These are phyloP conservation scores for Circinella minor DNA, from an alignment of 371 early-diverging fungal species.

Conservation along the genomic window DNA sequence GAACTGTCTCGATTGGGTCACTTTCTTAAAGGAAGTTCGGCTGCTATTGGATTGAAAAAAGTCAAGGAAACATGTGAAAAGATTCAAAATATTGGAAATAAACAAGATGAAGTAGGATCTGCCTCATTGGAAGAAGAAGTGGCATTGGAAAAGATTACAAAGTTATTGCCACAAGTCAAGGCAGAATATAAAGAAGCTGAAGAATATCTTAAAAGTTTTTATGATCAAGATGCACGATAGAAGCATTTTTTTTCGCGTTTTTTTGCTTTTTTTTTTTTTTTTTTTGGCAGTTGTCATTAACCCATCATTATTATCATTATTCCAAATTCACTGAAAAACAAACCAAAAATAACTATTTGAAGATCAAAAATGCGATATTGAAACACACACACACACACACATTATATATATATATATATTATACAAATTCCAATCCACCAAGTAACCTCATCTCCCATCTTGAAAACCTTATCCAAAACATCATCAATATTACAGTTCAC, in stretches of 20 bases:
- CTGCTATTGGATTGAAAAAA: slow-evolving; percentile 84
- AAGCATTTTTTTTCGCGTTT: neutral
- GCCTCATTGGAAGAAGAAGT: slow-evolving; percentile 58
- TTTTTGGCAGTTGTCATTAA: no score
- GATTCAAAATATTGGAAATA: slow-evolving; percentile 85
- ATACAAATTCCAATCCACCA: no score
- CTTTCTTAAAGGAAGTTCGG: slow-evolving; percentile 94
- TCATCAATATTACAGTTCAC: no score
- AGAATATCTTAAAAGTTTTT: slow-evolving; percentile 75
- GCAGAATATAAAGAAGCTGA: slow-evolving; percentile 79
- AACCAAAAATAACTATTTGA: no score
- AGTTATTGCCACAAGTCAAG: slow-evolving; percentile 65
- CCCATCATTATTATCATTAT: no score
- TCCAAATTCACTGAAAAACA: no score
- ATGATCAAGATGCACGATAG: slow-evolving; percentile 56
- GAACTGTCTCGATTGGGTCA: slow-evolving; percentile 85
- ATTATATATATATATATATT: no score
- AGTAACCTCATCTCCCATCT: no score
- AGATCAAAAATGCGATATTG: no score
- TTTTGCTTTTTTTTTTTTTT: no score
- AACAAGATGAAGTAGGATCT: slow-evolving; percentile 69
- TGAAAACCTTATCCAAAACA: no score
- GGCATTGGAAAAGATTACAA: slow-evolving; percentile 64
- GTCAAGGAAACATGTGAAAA: slow-evolving; percentile 85
- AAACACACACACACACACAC: no score